Conservation (phyloP, 257 asterid species). For the Solanum rostratum region DNA sequence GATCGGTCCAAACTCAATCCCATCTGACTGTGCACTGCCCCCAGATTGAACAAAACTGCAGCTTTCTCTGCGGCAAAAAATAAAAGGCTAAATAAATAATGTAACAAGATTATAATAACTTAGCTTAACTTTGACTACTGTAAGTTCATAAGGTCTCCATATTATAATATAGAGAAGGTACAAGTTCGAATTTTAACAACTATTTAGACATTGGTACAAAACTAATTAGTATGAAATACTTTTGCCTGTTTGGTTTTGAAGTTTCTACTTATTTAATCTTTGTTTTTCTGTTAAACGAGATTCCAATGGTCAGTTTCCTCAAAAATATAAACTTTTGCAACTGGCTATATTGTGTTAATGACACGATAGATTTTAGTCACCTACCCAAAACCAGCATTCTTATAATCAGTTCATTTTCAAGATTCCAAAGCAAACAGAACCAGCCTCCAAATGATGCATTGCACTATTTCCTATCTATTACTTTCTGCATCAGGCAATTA, state of each 20-base stretch:
- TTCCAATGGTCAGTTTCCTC: neutral
- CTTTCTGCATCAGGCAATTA: neutral
- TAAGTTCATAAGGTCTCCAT: neutral
- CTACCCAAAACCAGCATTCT: neutral
- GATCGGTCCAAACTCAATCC: constrained; percentile 84
- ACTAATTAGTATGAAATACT: neutral
- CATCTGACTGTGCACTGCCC: constrained; percentile 93
- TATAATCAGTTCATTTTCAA: neutral
- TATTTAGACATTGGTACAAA: neutral
- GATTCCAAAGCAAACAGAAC: neutral
- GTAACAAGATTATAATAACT: neutral
- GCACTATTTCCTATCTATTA: neutral
- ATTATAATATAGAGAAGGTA: neutral
- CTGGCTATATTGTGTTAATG: neutral
- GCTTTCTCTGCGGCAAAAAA: constrained; percentile 55
- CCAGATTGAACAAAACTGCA: constrained; percentile 87
- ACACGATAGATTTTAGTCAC: neutral
- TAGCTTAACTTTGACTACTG: neutral
- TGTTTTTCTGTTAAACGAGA: neutral
- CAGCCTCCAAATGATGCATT: neutral
- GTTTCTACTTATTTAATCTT: neutral
- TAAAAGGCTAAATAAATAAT: neutral
- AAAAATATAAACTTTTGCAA: neutral
- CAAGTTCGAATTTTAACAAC: neutral
- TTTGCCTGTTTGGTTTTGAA: neutral